Conservation (phyloP, 1,139 yeast genomes). For the Candida gigantensis region DNA sequence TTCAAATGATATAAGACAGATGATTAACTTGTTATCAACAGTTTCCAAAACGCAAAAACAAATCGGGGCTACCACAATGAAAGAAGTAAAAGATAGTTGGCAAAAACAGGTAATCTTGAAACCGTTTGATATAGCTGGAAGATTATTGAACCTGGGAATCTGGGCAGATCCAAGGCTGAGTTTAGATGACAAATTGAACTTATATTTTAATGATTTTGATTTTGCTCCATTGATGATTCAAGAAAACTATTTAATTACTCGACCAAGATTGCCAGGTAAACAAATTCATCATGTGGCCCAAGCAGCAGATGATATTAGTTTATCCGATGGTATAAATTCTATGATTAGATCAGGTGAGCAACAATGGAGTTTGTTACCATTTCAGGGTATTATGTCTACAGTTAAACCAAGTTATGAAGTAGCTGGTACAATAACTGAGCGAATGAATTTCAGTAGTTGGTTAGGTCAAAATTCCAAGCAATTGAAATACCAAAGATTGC, state of each 20-base stretch:
- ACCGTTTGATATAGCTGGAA: constrained; percentile 88
- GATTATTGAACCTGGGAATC: constrained; percentile 46
- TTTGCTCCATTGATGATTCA: constrained; percentile 95
- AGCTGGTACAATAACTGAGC: constrained; percentile 68
- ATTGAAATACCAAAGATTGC: constrained; percentile 71
- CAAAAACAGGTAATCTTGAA: constrained; percentile 87
- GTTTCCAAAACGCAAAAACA: constrained; percentile 70
- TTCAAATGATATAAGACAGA: constrained; percentile 89
- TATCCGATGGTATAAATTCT: constrained; percentile 77
- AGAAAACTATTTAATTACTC: constrained; percentile 79
- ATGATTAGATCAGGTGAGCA: constrained; percentile 89
- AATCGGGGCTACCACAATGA: constrained; percentile 53
- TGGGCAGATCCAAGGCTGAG: constrained; percentile 36
- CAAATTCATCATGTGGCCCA: constrained; percentile 52
- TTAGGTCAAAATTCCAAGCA: constrained; percentile 89
- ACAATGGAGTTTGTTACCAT: constrained; percentile 93
- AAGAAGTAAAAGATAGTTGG: constrained; percentile 69
- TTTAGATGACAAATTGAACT: constrained; percentile 80
- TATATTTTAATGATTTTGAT: constrained; percentile 93
- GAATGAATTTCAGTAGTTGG: constrained; percentile 83
- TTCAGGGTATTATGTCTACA: constrained; percentile 86
- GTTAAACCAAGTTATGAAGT: constrained; percentile 77
- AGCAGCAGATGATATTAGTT: constrained; percentile 86
- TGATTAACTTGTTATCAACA: constrained; percentile 84
- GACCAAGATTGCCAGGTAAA: constrained; percentile 48